Evolutionary conservation across 768 basidiomycete genomes (phyloP), one percentile per base, ranked within the genome.

Genomic region (Amanita exitialis): DNA sequence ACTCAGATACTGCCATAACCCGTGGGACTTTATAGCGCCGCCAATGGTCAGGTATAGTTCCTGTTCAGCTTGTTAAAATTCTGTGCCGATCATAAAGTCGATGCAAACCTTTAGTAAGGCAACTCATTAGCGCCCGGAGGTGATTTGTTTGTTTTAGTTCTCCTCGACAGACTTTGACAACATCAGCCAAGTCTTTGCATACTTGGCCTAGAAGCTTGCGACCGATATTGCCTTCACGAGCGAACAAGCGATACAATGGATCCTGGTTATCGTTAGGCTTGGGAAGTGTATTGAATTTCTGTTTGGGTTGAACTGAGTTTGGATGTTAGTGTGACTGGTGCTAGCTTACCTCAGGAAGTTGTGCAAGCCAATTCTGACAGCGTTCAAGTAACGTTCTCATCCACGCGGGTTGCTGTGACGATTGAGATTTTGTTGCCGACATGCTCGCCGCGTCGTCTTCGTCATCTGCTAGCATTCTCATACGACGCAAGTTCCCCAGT

Each of bases 101-200:
- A 39, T 13, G 41, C 68, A 44, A 56, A 85, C 94, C 93, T 75
- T 95, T 96, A 10, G 85, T 93, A 52, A 95, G 69, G 32, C 83
- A 76, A 57, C 89, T 89, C 82, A 98, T 87, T 23, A 99, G 72
- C 3, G 80, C 82, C n/a, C 96, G 83, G 25, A 95, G 72, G 61
- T 96, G 90, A 62, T 99, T 99, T 1, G 95, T 98, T 66, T 96
- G 94, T 72, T 96, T 96, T 47, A 91, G 69, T 56, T 79, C 79
- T 46, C 93, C 94, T 58, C 82, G 76, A 66, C 90, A 93, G 38
- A 96, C 89, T 61, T 83, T 80, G 52, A 85, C 76, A 27, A 97
- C 80, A 57, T 91, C 83, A 10, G 70, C 67, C 15, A 99, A 78
- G 63, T 98, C 96, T 63, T 72, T 80, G 45, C 82, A 77, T 47